These are phyloP conservation scores for Trypanosoma theileri DNA, from an alignment of 208 protist species.

Conservation along the genomic window DNA sequence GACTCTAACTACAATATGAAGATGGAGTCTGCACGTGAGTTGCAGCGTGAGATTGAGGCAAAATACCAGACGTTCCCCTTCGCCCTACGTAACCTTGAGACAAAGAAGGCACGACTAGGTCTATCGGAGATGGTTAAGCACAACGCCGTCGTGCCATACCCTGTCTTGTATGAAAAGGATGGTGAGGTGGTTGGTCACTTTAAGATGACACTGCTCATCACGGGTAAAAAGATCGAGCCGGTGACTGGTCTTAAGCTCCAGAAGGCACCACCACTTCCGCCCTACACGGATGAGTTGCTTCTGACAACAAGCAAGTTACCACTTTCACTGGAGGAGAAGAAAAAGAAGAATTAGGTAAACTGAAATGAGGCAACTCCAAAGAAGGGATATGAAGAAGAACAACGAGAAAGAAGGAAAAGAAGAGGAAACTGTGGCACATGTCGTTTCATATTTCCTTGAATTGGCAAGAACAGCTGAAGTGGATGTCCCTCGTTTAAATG, in stretches of 20 bases:
- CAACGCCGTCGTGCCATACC: constrained; percentile 95
- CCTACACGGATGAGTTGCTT: constrained; percentile 89
- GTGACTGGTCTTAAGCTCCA: constrained; percentile 89
- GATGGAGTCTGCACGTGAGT: constrained; percentile 95
- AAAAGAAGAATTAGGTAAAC: constrained; percentile 21
- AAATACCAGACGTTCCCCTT: constrained; percentile 97
- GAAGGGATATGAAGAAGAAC: background rate
- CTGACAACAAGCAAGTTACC: constrained; percentile 78
- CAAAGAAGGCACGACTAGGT: constrained; percentile 93
- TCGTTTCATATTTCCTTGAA: too few relatives aligned
- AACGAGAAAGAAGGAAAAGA: constrained; percentile 1
- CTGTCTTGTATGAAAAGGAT: constrained; percentile 94
- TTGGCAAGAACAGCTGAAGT: too few relatives aligned
- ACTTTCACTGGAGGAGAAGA: constrained; percentile 84
- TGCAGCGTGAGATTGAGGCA: constrained; percentile 94
- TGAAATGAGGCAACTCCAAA: background rate
- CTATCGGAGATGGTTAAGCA: constrained; percentile 96
- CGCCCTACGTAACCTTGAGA: constrained; percentile 91
- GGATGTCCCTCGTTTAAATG: too few relatives aligned
- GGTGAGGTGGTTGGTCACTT: constrained; percentile 92
- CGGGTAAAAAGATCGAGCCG: constrained; percentile 85
- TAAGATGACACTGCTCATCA: constrained; percentile 91
- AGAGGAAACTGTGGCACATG: background rate
- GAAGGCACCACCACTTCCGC: constrained; percentile 68
- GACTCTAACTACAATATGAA: constrained; percentile 96